phyloP scores from a whole-genome alignment of 257 asterid genomes.

The Fraxinus cuspidata region DNA sequence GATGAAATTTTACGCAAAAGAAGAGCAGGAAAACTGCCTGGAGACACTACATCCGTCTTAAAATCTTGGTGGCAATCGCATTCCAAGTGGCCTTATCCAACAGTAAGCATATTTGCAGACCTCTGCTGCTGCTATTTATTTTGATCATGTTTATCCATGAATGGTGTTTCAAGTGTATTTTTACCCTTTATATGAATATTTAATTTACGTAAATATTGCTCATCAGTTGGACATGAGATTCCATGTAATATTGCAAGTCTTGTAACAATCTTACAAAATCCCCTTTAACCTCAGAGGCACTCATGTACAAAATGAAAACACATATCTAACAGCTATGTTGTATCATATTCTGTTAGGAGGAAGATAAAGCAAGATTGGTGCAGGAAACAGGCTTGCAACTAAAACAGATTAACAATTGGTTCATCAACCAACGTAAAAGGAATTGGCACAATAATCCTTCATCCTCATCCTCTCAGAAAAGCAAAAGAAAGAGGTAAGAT shows the following conservation, averaged over 20 bases:
- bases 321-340: background rate
- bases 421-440: slow-evolving; percentile 52
- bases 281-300: background rate
- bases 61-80: slow-evolving; percentile 92
- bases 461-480: slow-evolving; percentile 40
- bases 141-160: no score
- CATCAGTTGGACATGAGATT: background rate
- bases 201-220: background rate
- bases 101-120: slow-evolving; percentile 35
- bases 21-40: slow-evolving; percentile 82
- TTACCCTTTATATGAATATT: no score
- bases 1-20: slow-evolving; percentile 71
- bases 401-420: slow-evolving; percentile 55
- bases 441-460: slow-evolving; percentile 54
- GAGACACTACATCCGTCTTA: slow-evolving; percentile 73
- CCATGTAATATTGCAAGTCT: background rate
- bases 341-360: slow-evolving; percentile 35
- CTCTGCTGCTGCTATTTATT: background rate
- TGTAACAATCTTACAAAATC: background rate
- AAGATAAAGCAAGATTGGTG: slow-evolving; percentile 53
- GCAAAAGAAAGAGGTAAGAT: slow-evolving; percentile 50
- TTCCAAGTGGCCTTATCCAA: slow-evolving; percentile 93
- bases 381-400: slow-evolving; percentile 54
- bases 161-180: no score
- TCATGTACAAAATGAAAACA: background rate